Evolutionary conservation across 176 grass and related monocot species (phyloP).

Genomic region (Poa annua): DNA sequence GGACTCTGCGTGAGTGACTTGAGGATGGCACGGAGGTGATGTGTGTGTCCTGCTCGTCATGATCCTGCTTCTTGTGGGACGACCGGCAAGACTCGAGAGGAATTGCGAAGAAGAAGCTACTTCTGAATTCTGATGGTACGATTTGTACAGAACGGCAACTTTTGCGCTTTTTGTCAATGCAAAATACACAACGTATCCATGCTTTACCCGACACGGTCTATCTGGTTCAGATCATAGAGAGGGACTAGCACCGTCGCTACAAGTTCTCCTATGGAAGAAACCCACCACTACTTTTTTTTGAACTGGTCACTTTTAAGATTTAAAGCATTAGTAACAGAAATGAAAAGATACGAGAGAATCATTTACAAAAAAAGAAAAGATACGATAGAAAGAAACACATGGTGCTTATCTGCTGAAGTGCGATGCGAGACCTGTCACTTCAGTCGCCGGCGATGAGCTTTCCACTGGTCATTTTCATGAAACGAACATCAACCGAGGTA

Average conservation of each 20-base stretch:
- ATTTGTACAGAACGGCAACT: neutral
- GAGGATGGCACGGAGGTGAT: too few species aligned
- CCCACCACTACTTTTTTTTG: too few species aligned
- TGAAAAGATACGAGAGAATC: neutral
- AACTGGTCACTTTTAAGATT: too few species aligned
- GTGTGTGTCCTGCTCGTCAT: too few species aligned
- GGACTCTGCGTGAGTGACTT: too few species aligned
- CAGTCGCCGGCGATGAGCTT: constrained; percentile 23
- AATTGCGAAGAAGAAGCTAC: neutral
- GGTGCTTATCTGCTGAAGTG: neutral
- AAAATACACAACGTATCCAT: neutral
- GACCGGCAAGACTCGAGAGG: too few species aligned
- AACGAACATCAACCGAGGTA: constrained; percentile 33
- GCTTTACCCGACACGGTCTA: constrained; percentile 11
- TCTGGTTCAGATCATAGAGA: neutral
- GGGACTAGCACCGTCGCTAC: neutral
- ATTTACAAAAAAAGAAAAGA: neutral
- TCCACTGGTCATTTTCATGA: constrained; percentile 41
- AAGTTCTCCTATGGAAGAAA: neutral
- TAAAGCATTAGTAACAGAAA: neutral
- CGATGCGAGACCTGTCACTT: neutral
- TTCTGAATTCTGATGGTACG: too few species aligned
- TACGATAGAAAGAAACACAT: neutral
- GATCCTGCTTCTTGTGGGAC: too few species aligned
- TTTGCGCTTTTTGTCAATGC: neutral